Evolutionary conservation across 331 rosid genomes (phyloP), one percentile per base, ranked within the genome.

Genomic region (Arachis monticola): DNA sequence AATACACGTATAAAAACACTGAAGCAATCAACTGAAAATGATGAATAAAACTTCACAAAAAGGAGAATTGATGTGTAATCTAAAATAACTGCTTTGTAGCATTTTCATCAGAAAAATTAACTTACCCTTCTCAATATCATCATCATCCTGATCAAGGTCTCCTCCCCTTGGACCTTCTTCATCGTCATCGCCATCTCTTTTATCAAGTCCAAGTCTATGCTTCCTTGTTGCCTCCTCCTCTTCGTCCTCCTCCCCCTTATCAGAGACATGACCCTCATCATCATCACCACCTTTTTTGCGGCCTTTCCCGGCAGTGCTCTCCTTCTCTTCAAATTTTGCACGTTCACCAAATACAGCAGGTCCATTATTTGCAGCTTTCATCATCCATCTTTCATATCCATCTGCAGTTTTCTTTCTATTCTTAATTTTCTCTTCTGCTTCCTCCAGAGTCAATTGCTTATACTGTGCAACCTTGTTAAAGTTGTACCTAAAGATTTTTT

Each of bases 311-410:
- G 12, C 60, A 47, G 52, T 80, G 75, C 60, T 62, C 10, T 92
- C 94, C 73, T 87, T 92, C 60, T 92, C 96, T 42, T 87, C 92
- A 67, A 72, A 10, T 82, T 57, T 86, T 60, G 81, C 92, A n/a
- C 79, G 90, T 77, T 84, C 93, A 70, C 97, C 96, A 81, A 88
- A 88, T 58, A 84, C 90, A 69, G 94, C 91, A 70, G 96, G 69
- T 27, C 93, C 97, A 51, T 88, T 87, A 61, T 72, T 87, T 84
- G 96, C 96, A 30, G 90, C 92, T 84, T 90, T 92, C 97, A 92
- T 92, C 94, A 92, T 92, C 97, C 97, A 92, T 76, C 94, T 87
- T 81, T 92, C 88, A 83, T 90, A 92, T 52, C 97, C 97, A 84
- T 92, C 97, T 10, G 96, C 96, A 56, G 93, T 90, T 81, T 90